Evolutionary conservation across 345 rosid genomes (phyloP), one percentile per base, ranked within the genome.

Genomic region (Odontarrhena argentea): DNA sequence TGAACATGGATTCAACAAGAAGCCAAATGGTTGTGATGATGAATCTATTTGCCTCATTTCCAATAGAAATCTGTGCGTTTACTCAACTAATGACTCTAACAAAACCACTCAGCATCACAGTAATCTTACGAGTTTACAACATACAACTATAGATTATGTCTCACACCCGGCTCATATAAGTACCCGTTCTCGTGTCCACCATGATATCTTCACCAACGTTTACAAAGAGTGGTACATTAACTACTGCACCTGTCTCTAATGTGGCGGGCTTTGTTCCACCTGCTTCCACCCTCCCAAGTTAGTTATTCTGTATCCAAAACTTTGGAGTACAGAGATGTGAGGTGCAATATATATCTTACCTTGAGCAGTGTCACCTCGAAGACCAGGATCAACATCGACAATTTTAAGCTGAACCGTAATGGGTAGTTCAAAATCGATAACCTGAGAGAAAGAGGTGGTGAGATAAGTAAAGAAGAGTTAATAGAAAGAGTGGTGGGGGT

Each of bases 121-220:
- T 44, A 12, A 11, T 11, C 14, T 44, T 3, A n/a, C 48, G 22
- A 3, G 48, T 38, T 18, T 38, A 38, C 42, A 38, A 38, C 7
- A 36, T 6, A 9, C 42, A 8, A 8, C 0, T 38, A 8, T 4
- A 32, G 36, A 40, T 14, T 15, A 40, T 7, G 65, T 44, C 7
- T 62, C 56, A 63, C 2, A 50, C 89, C n/a, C 89, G 84, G 81
- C 79, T 86, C 89, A 82, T 77, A 76, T 91, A 91, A 49, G 83
- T 85, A 62, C 97, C 96, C 0, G 87, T 71, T 85, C 93, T 86
- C 25, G 96, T 82, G 55, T 88, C 97, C 56, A 91, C 86, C 85
- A 83, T 50, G 55, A 88, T 83, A 7, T 82, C 77, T 1, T 85
- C 96, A 4, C 87, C 91, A 11, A 56, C 32, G 46, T 85, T 82